Percentiles rank a stretch among this genome's conserved stretches.
Evolutionary conservation across 352 stramenopile species (phyloP).

Genomic region (Phytophthora fragariae): DNA sequence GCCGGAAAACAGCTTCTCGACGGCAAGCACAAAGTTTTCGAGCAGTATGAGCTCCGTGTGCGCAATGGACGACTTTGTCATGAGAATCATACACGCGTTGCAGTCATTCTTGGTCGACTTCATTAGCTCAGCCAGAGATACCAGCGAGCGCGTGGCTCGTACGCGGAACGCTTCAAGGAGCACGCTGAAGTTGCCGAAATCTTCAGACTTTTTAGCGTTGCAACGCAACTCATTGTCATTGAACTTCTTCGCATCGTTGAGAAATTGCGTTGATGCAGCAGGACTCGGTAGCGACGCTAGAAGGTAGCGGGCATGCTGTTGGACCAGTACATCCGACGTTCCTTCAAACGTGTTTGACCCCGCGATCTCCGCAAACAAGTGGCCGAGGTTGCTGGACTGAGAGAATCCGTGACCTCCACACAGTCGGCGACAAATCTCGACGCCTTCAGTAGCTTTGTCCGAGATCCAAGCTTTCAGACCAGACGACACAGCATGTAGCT

Average conservation of each 20-base stretch:
- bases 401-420: background rate
- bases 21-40: constrained; percentile 32
- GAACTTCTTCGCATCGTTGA: background rate
- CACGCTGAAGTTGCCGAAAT: background rate
- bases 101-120: constrained; percentile 29
- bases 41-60: constrained; percentile 55
- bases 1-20: constrained; percentile 25
- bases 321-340: background rate
- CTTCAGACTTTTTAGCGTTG: background rate
- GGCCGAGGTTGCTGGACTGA: background rate
- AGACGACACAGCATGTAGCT: background rate
- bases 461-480: background rate
- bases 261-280: background rate
- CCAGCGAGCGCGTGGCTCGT: background rate
- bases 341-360: background rate
- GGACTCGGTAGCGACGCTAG: background rate
- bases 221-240: background rate
- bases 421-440: background rate
- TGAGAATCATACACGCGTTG: constrained; percentile 55
- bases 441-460: background rate
- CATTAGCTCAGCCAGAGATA: background rate
- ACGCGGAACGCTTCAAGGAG: background rate
- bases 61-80: constrained; percentile 46
- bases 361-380: background rate
- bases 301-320: background rate